Conservation (phyloP, 306 rosid species). For the Morella rubra region DNA sequence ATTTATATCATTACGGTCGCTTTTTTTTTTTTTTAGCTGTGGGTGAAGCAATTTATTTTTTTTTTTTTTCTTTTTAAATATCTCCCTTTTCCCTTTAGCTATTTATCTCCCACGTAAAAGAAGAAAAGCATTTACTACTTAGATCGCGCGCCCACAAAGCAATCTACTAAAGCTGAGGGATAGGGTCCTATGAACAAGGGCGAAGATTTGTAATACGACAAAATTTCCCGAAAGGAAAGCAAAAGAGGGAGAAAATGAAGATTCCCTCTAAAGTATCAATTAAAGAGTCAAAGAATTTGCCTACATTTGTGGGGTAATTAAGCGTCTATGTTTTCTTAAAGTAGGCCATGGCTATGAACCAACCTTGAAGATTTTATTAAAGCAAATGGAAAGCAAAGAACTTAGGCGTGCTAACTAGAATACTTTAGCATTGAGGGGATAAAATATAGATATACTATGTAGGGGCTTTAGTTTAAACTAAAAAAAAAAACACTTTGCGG, state of each 20-base stretch:
- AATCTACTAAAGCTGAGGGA: background rate
- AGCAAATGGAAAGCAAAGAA: background rate
- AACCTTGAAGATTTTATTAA: too few species aligned
- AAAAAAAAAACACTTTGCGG: too few species aligned
- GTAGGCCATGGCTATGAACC: background rate
- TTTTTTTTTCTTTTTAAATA: too few species aligned
- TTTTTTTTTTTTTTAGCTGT: background rate
- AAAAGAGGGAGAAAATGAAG: background rate
- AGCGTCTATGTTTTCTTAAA: background rate
- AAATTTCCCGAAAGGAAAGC: background rate
- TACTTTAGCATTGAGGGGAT: too few species aligned
- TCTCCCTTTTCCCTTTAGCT: too few species aligned
- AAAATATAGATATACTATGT: too few species aligned
- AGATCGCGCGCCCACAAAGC: background rate
- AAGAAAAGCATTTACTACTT: background rate
- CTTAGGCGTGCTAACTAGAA: background rate
- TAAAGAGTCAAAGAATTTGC: slow-evolving; percentile 1
- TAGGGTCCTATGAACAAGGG: background rate
- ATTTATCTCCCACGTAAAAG: background rate
- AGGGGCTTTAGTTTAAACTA: too few species aligned
- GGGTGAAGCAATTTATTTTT: too few species aligned
- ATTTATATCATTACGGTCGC: background rate
- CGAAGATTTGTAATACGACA: slow-evolving; percentile 4
- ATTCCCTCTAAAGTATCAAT: background rate
- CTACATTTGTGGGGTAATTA: background rate